Conservation (phyloP, 129 eudicot genomes). For the Apium graveolens region DNA sequence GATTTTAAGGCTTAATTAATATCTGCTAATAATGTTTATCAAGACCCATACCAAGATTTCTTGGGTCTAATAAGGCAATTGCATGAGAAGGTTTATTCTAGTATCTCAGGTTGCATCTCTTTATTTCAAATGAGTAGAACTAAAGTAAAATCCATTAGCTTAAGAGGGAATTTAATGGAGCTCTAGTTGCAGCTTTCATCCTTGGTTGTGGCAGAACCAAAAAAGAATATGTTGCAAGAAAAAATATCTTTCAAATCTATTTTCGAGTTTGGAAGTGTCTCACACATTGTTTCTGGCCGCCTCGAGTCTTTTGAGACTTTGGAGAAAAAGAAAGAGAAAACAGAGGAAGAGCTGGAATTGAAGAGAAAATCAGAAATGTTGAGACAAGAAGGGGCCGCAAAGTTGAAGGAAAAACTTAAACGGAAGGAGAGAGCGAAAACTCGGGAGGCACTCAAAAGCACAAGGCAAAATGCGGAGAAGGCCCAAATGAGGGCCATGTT, state of each 20-base stretch:
- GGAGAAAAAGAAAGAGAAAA: constrained; percentile 30
- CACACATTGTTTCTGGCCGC: constrained; percentile 15
- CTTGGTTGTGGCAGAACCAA: constrained; percentile 20
- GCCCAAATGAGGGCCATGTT: constrained; percentile 68
- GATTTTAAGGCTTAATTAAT: too few species aligned
- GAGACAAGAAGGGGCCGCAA: constrained; percentile 47
- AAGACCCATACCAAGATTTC: too few species aligned
- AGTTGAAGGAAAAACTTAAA: constrained; percentile 66
- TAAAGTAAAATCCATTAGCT: too few species aligned
- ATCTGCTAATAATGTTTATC: too few species aligned
- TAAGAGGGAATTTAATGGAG: too few species aligned
- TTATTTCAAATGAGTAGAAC: too few species aligned
- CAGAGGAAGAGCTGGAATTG: constrained; percentile 48
- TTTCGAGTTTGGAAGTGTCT: constrained; percentile 16
- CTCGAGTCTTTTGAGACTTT: constrained; percentile 8
- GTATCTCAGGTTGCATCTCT: too few species aligned
- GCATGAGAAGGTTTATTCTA: too few species aligned
- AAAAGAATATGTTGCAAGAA: constrained; percentile 21
- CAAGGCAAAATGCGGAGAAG: constrained; percentile 66
- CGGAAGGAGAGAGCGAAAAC: constrained; percentile 77
- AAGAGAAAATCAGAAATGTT: constrained; percentile 54
- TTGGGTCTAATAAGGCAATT: too few species aligned
- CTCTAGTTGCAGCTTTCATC: too few species aligned
- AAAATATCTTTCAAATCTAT: constrained; percentile 17
- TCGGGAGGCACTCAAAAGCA: constrained; percentile 78